phyloP scores from a whole-genome alignment of 257 asterid species.

The Handroanthus guayacan region DNA sequence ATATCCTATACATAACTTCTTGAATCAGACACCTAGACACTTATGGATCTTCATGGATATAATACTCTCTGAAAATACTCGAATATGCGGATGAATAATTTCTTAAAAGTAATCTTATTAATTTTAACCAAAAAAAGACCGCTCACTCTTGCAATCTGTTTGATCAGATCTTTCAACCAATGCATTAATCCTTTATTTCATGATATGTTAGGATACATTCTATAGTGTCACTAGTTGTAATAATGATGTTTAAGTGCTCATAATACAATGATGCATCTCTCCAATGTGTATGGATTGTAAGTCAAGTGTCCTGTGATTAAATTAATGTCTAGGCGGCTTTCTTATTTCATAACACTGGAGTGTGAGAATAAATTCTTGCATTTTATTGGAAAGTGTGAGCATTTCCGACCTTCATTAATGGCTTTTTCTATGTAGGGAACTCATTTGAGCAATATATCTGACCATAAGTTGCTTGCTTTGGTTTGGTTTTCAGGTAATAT shows the following conservation, averaged over 20 bases:
- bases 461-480: slow-evolving; percentile 36
- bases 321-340: not conserved
- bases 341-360: slow-evolving; percentile 6
- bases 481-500: slow-evolving; percentile 65
- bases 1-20: slow-evolving; percentile 15
- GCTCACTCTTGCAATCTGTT: not conserved
- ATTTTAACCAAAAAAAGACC: not conserved
- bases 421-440: slow-evolving; percentile 24
- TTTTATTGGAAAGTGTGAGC: slow-evolving; percentile 15
- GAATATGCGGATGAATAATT: not conserved
- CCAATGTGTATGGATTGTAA: not conserved
- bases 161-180: slow-evolving; percentile 12
- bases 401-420: slow-evolving; percentile 22
- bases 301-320: not conserved
- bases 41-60: slow-evolving; percentile 16
- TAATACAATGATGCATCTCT: not conserved
- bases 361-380: not conserved
- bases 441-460: slow-evolving; percentile 22
- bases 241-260: not conserved
- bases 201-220: not conserved
- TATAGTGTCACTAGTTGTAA: not conserved
- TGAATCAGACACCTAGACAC: not conserved
- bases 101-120: not conserved
- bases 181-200: slow-evolving; percentile 4
- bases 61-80: not conserved